Conservation (phyloP, 2,329 filamentous ascomycete species). For the Rhinocladiella mackenziei region DNA sequence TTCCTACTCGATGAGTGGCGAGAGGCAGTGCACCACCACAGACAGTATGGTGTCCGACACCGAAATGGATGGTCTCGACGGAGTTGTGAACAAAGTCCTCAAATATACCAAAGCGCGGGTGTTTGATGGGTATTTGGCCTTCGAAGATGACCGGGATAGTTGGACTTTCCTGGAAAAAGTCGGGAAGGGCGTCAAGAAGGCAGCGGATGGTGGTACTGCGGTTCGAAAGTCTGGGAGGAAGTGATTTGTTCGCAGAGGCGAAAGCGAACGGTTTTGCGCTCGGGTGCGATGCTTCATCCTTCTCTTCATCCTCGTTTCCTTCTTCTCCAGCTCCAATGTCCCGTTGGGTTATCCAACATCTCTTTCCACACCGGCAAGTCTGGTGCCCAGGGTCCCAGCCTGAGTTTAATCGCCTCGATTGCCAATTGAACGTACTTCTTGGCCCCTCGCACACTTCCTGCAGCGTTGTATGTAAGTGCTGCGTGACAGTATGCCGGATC, state of each 20-base stretch:
- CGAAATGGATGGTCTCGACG: constrained; percentile 6
- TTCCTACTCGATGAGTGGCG: constrained; percentile 3
- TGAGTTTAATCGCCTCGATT: constrained; percentile 12
- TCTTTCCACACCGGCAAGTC: constrained; percentile 14
- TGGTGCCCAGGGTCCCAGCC: constrained; percentile 8
- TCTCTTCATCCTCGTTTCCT: constrained; percentile 5
- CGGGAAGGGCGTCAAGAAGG: constrained; percentile 14
- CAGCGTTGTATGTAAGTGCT: constrained; percentile 19
- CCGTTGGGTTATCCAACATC: constrained; percentile 8
- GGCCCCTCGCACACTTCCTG: constrained; percentile 13
- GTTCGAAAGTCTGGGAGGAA: no score
- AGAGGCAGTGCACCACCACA: neutral
- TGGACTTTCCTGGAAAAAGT: constrained; percentile 21
- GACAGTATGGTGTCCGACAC: neutral
- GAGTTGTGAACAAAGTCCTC: constrained; percentile 15
- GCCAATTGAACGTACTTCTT: constrained; percentile 16
- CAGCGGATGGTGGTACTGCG: no score
- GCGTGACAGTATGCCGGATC: constrained; percentile 20
- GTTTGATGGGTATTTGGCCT: constrained; percentile 20
- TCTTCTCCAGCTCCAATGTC: constrained; percentile 24
- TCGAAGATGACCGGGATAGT: constrained; percentile 13
- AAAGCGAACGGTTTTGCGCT: neutral
- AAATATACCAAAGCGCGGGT: constrained; percentile 15
- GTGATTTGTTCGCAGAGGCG: neutral
- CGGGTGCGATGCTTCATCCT: neutral